Percentiles rank a stretch among this genome's conserved stretches.
These are phyloP conservation scores for Colletotrichum scovillei DNA, from an alignment of 2,329 filamentous ascomycete genomes.

Conservation along the genomic window DNA sequence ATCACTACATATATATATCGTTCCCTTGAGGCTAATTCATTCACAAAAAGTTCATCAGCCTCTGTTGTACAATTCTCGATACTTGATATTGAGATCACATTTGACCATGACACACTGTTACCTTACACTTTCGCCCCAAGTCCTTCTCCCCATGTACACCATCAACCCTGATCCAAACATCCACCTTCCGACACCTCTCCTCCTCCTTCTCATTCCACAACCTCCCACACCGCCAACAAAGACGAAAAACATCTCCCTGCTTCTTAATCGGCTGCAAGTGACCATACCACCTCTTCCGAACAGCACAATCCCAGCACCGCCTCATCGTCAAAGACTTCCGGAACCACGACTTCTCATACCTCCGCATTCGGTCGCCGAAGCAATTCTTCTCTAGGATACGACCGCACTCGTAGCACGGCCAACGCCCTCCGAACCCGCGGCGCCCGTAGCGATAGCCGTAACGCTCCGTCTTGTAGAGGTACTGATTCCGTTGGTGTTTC, in stretches of 20 bases:
- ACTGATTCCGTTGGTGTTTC: not conserved
- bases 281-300: not conserved
- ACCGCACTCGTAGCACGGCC: slow-evolving; percentile 12
- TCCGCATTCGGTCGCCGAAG: slow-evolving; percentile 13
- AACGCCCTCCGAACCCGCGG: not conserved
- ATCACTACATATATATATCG: too few species aligned
- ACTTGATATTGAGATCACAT: too few species aligned
- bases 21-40: too few species aligned
- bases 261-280: slow-evolving; percentile 17
- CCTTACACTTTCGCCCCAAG: not conserved
- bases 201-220: not conserved
- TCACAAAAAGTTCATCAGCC: too few species aligned
- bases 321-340: not conserved
- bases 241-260: not conserved
- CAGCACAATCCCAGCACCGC: slow-evolving; percentile 21
- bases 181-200: not conserved
- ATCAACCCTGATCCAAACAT: not conserved
- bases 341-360: not conserved
- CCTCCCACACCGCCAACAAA: slow-evolving; percentile 4
- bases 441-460: not conserved
- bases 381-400: not conserved
- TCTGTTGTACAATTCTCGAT: too few species aligned
- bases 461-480: not conserved
- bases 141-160: not conserved
- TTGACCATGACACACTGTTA: not conserved